Percentiles rank a stretch among this genome's conserved stretches.
Conservation (phyloP, 2,329 filamentous ascomycete genomes). For the Capronia epimyces region DNA sequence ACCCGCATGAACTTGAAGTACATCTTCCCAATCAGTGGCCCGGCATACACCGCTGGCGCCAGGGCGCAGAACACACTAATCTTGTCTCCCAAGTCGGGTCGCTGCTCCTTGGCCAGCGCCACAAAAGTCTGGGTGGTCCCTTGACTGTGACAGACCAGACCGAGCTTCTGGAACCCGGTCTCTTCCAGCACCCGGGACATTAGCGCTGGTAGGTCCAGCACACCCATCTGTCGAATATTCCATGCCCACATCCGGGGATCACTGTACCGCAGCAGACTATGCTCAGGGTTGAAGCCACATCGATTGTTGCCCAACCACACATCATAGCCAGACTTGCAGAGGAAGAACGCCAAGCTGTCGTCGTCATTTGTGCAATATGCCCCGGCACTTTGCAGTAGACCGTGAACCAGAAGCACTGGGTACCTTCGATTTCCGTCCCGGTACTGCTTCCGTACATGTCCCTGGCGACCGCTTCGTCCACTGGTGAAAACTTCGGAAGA, state of each 20-base stretch:
- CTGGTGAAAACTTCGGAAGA: slow-evolving; percentile 60
- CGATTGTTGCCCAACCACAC: slow-evolving; percentile 95
- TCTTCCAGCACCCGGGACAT: slow-evolving; percentile 72
- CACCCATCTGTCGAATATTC: slow-evolving; percentile 92
- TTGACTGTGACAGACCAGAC: slow-evolving; percentile 80
- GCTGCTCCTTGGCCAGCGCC: slow-evolving; percentile 81
- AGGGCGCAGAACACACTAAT: slow-evolving; percentile 87
- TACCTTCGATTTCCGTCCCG: slow-evolving; percentile 56
- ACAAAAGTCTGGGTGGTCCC: slow-evolving; percentile 86
- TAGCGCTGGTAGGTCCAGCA: slow-evolving; percentile 78
- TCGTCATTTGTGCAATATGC: slow-evolving; percentile 90
- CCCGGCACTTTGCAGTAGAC: slow-evolving; percentile 78
- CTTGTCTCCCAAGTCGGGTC: slow-evolving; percentile 74
- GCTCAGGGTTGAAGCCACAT: slow-evolving; percentile 75
- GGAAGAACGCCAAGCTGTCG: slow-evolving; percentile 80
- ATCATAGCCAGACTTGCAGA: slow-evolving; percentile 87
- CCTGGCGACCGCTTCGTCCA: slow-evolving; percentile 25
- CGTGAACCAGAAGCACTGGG: slow-evolving; percentile 81
- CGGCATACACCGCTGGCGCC: slow-evolving; percentile 84
- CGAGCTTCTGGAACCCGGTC: slow-evolving; percentile 77
- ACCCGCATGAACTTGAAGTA: slow-evolving; percentile 89
- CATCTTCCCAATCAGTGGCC: slow-evolving; percentile 74
- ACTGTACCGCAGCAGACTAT: slow-evolving; percentile 61
- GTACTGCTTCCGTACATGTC: slow-evolving; percentile 31
- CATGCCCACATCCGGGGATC: slow-evolving; percentile 95